Conservation (phyloP, 768 basidiomycete genomes). For the Dioszegia hungarica region DNA sequence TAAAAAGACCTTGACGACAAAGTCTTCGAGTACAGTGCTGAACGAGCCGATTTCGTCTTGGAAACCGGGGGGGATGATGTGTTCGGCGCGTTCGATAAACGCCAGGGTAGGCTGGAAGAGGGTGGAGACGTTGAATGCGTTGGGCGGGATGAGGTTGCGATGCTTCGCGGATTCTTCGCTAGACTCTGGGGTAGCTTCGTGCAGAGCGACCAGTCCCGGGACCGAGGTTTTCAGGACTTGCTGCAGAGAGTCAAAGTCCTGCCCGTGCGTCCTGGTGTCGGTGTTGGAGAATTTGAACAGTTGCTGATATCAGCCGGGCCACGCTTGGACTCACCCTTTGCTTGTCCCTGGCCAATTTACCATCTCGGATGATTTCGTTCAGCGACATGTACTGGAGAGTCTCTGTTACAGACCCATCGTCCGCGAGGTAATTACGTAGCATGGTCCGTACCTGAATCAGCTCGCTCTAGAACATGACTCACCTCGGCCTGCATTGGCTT, state of each 20-base stretch:
- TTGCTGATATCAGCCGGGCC: slow-evolving; percentile 53
- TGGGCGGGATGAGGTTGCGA: slow-evolving; percentile 75
- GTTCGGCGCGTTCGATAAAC: slow-evolving; percentile 57
- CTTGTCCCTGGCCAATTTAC: slow-evolving; percentile 70
- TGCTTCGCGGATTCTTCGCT: slow-evolving; percentile 64
- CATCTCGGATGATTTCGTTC: slow-evolving; percentile 85
- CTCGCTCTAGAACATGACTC: slow-evolving; percentile 13
- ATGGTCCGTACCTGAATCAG: slow-evolving; percentile 67
- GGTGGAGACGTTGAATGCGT: slow-evolving; percentile 89
- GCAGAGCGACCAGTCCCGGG: slow-evolving; percentile 75
- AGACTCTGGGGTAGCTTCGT: slow-evolving; percentile 50
- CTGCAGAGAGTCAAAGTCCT: slow-evolving; percentile 72
- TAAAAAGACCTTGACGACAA: slow-evolving; percentile 84
- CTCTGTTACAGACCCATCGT: slow-evolving; percentile 74
- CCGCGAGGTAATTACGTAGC: slow-evolving; percentile 83
- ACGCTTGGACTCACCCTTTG: slow-evolving; percentile 58
- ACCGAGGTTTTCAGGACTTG: slow-evolving; percentile 81
- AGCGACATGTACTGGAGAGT: slow-evolving; percentile 88
- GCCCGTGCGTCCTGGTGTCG: slow-evolving; percentile 66
- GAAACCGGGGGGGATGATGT: slow-evolving; percentile 48
- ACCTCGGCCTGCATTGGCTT: slow-evolving; percentile 84
- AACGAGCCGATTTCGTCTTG: slow-evolving; percentile 55
- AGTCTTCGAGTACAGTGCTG: slow-evolving; percentile 76
- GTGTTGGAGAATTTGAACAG: slow-evolving; percentile 91
- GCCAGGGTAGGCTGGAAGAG: slow-evolving; percentile 90